Conservation (phyloP, 2,329 filamentous ascomycete genomes). For the Neoscytalidium dimidiatum region DNA sequence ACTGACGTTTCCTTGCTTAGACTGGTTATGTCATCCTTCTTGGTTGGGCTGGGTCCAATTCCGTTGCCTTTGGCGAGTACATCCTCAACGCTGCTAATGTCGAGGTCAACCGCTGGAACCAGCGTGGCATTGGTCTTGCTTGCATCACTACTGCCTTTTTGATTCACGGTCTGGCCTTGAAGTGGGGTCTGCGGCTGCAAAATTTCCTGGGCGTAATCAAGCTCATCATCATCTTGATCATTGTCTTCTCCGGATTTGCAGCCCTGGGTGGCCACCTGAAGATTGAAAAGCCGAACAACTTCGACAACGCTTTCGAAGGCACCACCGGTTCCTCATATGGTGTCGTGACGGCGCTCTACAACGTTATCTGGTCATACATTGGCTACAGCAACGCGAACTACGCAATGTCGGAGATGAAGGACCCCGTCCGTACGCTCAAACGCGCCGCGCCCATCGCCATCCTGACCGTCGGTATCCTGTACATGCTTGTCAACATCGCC, state of each 20-base stretch:
- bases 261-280: constrained; percentile 63
- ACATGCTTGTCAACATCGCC: constrained; percentile 68
- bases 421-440: constrained; percentile 65
- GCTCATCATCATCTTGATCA: constrained; percentile 65
- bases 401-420: constrained; percentile 64
- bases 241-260: constrained; percentile 62
- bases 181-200: constrained; percentile 68
- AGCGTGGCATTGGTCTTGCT: constrained; percentile 66
- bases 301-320: constrained; percentile 64
- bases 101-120: constrained; percentile 66
- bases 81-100: constrained; percentile 66
- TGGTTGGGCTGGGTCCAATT: constrained; percentile 65
- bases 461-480: constrained; percentile 59
- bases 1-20: constrained; percentile 1
- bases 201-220: constrained; percentile 68
- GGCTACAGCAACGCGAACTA: constrained; percentile 72
- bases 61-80: constrained; percentile 70
- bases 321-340: constrained; percentile 68
- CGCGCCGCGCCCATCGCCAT: constrained; percentile 65
- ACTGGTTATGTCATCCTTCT: constrained; percentile 63
- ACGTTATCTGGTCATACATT: constrained; percentile 71
- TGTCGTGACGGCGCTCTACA: constrained; percentile 70
- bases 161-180: constrained; percentile 64
- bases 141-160: constrained; percentile 67
- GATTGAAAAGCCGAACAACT: constrained; percentile 64